phyloP scores from a whole-genome alignment of 768 basidiomycete genomes.

The Kwoniella shandongensis region DNA sequence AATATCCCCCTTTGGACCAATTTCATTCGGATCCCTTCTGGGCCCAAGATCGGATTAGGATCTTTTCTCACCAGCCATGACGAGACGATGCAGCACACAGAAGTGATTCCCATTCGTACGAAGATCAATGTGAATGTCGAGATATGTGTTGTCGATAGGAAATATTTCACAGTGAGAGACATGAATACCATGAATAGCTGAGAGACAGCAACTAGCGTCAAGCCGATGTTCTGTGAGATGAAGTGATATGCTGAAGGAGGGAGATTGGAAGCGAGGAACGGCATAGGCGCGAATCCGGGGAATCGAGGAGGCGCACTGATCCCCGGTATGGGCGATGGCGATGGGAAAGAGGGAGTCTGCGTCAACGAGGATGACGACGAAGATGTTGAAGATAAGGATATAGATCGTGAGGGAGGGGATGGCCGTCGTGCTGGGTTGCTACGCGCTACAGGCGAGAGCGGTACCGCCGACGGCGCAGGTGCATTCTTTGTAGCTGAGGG shows the following conservation, averaged over 20 bases:
- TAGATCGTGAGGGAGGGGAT: neutral
- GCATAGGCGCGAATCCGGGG: neutral
- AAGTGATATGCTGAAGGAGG: slow-evolving; percentile 6
- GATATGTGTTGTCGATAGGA: slow-evolving; percentile 55
- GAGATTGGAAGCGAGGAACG: neutral
- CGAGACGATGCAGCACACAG: slow-evolving; percentile 59
- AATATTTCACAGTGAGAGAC: slow-evolving; percentile 65
- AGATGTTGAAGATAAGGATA: slow-evolving; percentile 1
- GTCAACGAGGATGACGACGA: slow-evolving; percentile 5
- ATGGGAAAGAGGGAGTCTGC: neutral
- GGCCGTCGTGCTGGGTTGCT: slow-evolving; percentile 1
- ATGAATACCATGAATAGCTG: slow-evolving; percentile 64
- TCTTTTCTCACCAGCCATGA: slow-evolving; percentile 58
- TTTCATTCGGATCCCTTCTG: slow-evolving; percentile 65
- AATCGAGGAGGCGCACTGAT: neutral
- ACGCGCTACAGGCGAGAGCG: slow-evolving; percentile 15
- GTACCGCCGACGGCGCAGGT: slow-evolving; percentile 7
- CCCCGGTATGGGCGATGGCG: neutral
- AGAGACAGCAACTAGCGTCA: slow-evolving; percentile 62
- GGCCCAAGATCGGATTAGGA: slow-evolving; percentile 67
- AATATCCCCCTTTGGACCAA: slow-evolving; percentile 62
- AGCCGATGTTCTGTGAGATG: slow-evolving; percentile 58
- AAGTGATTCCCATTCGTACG: slow-evolving; percentile 65
- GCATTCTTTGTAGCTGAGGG: neutral
- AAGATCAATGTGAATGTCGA: slow-evolving; percentile 58